Conservation (phyloP, 495 filamentous ascomycete genomes). For the Thozetella sp. region DNA sequence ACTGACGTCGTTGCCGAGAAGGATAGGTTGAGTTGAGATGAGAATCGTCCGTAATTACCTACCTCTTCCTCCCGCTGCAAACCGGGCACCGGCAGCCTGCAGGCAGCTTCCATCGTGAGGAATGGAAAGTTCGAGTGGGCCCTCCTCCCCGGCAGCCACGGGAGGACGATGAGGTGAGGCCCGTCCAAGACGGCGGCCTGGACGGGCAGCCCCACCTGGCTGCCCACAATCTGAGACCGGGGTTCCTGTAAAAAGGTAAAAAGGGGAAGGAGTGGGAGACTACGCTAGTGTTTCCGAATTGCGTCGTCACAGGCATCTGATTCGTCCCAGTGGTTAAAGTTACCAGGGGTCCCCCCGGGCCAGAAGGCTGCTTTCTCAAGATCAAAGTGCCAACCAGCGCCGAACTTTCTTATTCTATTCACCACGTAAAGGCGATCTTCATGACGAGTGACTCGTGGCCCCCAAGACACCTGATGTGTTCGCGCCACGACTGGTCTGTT, state of each 20-base stretch:
- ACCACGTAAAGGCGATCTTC: too few relatives aligned
- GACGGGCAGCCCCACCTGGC: neutral
- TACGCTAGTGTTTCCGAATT: conserved; percentile 32
- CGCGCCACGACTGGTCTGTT: too few relatives aligned
- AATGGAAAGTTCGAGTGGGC: neutral
- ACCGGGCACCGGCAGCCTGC: neutral
- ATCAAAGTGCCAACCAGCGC: too few relatives aligned
- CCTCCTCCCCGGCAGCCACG: too few relatives aligned
- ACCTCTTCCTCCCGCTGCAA: neutral
- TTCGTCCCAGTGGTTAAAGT: neutral
- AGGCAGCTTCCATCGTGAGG: neutral
- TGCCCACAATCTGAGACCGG: conserved; percentile 1
- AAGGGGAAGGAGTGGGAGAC: conserved; percentile 13
- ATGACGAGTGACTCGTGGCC: too few relatives aligned
- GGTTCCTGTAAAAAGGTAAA: conserved; percentile 8
- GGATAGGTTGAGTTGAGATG: neutral
- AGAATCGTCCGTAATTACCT: neutral
- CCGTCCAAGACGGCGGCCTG: too few relatives aligned
- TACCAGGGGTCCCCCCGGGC: neutral
- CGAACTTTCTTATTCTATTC: too few relatives aligned
- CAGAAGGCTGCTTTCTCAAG: too few relatives aligned
- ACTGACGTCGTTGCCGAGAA: neutral
- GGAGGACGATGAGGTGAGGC: too few relatives aligned
- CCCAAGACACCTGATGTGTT: too few relatives aligned
- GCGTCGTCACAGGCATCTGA: neutral